Evolutionary conservation across 129 eudicot genomes (phyloP).

Genomic region (Flaveria sonorensis): DNA sequence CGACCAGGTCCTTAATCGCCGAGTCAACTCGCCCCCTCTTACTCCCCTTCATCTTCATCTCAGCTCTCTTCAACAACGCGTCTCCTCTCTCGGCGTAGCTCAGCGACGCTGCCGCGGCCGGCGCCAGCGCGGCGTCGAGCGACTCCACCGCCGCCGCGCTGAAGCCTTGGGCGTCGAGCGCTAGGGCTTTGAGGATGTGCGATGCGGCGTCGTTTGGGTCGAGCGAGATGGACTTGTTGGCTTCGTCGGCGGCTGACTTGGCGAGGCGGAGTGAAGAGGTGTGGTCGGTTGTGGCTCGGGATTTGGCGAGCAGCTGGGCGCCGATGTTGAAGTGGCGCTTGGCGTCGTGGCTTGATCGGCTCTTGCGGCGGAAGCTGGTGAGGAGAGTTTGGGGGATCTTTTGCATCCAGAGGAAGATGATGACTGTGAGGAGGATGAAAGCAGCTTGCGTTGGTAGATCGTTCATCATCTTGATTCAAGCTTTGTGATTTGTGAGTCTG

Average conservation of each 20-base stretch:
- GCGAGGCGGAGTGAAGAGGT: constrained; percentile 47
- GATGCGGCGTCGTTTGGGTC: constrained; percentile 64
- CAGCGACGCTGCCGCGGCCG: constrained; percentile 49
- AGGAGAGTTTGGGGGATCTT: constrained; percentile 59
- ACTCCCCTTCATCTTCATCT: constrained; percentile 47
- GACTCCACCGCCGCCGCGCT: constrained; percentile 59
- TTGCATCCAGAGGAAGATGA: constrained; percentile 60
- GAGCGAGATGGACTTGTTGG: constrained; percentile 43
- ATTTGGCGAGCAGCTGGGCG: constrained; percentile 67
- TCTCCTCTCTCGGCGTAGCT: constrained; percentile 52
- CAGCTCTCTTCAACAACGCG: constrained; percentile 67
- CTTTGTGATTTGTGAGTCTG: no score
- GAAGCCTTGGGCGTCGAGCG: constrained; percentile 66
- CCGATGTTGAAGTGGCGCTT: constrained; percentile 84
- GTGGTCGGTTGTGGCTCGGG: constrained; percentile 46
- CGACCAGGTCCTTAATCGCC: constrained; percentile 54
- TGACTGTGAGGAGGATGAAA: constrained; percentile 31
- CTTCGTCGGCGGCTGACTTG: constrained; percentile 60
- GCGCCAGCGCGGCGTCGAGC: constrained; percentile 59
- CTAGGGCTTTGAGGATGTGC: constrained; percentile 64
- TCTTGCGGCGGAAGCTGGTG: constrained; percentile 48
- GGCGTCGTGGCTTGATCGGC: constrained; percentile 48
- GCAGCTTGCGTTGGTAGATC: constrained; percentile 61
- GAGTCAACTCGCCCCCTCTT: constrained; percentile 44
- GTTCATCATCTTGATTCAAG: constrained; percentile 29